Percentiles rank a stretch among this genome's conserved stretches.
Evolutionary conservation across 2,329 filamentous ascomycete species (phyloP).

Genomic region (Ascochyta fabae): DNA sequence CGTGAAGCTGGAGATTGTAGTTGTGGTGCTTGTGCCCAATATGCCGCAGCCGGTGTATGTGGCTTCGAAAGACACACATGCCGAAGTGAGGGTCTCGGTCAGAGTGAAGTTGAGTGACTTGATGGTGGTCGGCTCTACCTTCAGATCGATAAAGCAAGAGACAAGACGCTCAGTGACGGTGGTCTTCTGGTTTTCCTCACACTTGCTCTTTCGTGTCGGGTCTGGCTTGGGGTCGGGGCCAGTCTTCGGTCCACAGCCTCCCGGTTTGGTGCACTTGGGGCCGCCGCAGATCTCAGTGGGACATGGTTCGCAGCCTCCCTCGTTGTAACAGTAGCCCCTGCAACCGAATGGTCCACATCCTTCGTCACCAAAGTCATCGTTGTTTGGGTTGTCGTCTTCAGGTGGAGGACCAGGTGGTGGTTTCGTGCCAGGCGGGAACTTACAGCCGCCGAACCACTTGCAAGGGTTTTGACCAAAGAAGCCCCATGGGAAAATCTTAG

Average conservation of each 20-base stretch:
- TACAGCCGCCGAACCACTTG: conserved; percentile 20
- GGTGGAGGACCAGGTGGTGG: background rate
- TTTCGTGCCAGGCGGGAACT: conserved; percentile 12
- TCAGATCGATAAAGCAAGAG: conserved; percentile 23
- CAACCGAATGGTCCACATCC: conserved; percentile 24
- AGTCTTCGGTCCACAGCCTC: conserved; percentile 28
- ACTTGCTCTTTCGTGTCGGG: conserved; percentile 13
- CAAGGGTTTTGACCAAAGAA: conserved; percentile 25
- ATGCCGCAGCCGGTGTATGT: conserved; percentile 27
- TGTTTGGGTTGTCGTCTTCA: background rate
- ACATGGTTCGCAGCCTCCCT: conserved; percentile 23
- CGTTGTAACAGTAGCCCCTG: conserved; percentile 23
- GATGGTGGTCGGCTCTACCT: conserved; percentile 14
- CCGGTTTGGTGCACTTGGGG: conserved; percentile 14
- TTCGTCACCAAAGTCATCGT: conserved; percentile 1
- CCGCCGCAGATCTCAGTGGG: conserved; percentile 26
- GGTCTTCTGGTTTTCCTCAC: conserved; percentile 28
- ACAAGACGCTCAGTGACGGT: conserved; percentile 32
- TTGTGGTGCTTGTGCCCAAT: conserved; percentile 18
- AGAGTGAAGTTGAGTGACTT: conserved; percentile 12
- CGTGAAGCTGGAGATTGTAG: conserved; percentile 11
- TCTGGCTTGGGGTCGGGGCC: conserved; percentile 19
- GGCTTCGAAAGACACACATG: conserved; percentile 25
- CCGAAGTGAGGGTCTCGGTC: conserved; percentile 22
- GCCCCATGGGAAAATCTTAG: conserved; percentile 10